Percentiles rank a stretch among this genome's conserved stretches.
Evolutionary conservation across 768 basidiomycete genomes (phyloP).

Genomic region (Tylopilus rubrobrunneus): DNA sequence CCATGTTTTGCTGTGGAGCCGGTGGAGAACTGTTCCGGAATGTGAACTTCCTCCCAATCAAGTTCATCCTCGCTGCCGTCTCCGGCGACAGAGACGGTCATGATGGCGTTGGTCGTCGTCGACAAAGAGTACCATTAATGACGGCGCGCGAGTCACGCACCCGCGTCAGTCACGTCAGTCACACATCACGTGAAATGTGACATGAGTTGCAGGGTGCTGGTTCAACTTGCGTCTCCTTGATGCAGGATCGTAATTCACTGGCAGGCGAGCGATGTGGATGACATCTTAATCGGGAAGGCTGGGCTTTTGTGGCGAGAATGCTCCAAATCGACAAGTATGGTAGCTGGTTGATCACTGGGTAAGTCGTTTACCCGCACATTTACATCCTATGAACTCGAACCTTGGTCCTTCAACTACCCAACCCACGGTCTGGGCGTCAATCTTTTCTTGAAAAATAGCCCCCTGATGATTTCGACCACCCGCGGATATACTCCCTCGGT

Average conservation of each 20-base stretch:
- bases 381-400: no score
- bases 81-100: slow-evolving; percentile 14
- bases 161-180: slow-evolving; percentile 22
- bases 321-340: no score
- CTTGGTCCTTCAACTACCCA: no score
- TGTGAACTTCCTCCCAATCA: slow-evolving; percentile 79
- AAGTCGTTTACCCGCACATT: no score
- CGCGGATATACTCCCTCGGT: slow-evolving; percentile 11
- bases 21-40: slow-evolving; percentile 37
- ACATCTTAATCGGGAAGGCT: no score
- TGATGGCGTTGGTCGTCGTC: slow-evolving; percentile 9
- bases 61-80: slow-evolving; percentile 58
- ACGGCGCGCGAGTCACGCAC: slow-evolving; percentile 9
- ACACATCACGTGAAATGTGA: slow-evolving; percentile 10
- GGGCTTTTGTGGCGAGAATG: no score
- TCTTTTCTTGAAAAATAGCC: no score
- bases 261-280: no score
- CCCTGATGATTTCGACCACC: neutral
- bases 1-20: slow-evolving; percentile 48
- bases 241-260: no score
- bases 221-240: no score
- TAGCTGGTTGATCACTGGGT: no score
- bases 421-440: no score
- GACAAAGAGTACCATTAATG: slow-evolving; percentile 8
- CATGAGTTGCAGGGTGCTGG: neutral